These are phyloP conservation scores for Xylariaceae sp. DNA, from an alignment of 2,329 filamentous ascomycete species.

Conservation along the genomic window DNA sequence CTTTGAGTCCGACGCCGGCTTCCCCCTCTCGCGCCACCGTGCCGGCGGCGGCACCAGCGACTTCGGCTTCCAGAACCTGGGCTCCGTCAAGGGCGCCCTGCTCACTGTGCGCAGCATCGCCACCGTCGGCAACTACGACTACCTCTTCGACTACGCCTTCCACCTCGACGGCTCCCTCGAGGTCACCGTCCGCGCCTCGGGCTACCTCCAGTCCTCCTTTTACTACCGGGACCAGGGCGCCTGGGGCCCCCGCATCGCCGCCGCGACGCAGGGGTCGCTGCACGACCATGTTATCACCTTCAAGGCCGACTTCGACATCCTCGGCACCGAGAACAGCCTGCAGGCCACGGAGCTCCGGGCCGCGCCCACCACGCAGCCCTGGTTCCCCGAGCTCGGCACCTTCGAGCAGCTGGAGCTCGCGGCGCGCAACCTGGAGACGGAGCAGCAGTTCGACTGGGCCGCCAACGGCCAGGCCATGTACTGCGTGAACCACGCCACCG, in stretches of 20 bases:
- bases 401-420: conserved; percentile 28
- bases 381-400: conserved; percentile 28
- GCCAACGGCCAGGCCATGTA: conserved; percentile 35
- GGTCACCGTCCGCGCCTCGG: conserved; percentile 25
- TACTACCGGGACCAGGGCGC: conserved; percentile 15
- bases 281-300: conserved; percentile 26
- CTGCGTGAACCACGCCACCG: conserved; percentile 30
- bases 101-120: conserved; percentile 34
- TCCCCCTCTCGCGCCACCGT: conserved; percentile 33
- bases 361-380: conserved; percentile 22
- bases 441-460: conserved; percentile 29
- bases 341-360: conserved; percentile 25
- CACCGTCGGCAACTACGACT: conserved; percentile 41
- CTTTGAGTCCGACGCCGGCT: conserved; percentile 34
- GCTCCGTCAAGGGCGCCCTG: conserved; percentile 27
- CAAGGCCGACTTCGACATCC: conserved; percentile 27
- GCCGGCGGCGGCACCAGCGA: conserved; percentile 16
- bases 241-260: conserved; percentile 21
- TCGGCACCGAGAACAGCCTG: conserved; percentile 22
- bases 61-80: conserved; percentile 27
- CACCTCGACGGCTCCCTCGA: too few species aligned
- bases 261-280: conserved; percentile 21
- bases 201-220: conserved; percentile 31
- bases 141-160: conserved; percentile 30
- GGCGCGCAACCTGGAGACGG: conserved; percentile 21